These are phyloP conservation scores for Speleostelium caveatum DNA, from an alignment of 78 protist species.

Conservation along the genomic window DNA sequence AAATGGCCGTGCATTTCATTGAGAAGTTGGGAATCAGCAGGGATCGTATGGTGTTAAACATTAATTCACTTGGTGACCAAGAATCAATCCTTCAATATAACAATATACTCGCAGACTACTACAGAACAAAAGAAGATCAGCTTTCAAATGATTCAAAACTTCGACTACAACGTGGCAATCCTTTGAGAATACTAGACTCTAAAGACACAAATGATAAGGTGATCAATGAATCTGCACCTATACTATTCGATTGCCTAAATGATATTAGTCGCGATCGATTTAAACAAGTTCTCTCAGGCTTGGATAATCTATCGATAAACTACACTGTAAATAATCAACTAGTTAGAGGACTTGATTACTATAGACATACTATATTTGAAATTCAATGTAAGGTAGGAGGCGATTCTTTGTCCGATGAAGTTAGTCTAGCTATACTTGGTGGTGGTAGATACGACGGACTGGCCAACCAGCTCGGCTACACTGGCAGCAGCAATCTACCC, in stretches of 20 bases:
- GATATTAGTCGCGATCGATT: slow-evolving; percentile 19
- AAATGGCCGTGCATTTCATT: slow-evolving; percentile 13
- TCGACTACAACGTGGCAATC: slow-evolving; percentile 30
- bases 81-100: slow-evolving; percentile 7
- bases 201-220: slow-evolving; percentile 48
- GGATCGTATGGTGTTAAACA: background rate
- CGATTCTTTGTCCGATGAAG: slow-evolving; percentile 19
- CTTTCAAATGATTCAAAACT: slow-evolving; percentile 30
- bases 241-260: background rate
- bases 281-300: background rate
- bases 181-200: slow-evolving; percentile 81
- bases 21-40: slow-evolving; percentile 8
- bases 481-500: slow-evolving; percentile 14
- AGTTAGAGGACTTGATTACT: slow-evolving; percentile 87
- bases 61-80: slow-evolving; percentile 57
- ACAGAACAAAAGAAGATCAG: background rate
- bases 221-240: slow-evolving; percentile 52
- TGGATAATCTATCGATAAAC: slow-evolving; percentile 13
- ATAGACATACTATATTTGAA: slow-evolving; percentile 85
- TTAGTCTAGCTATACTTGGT: slow-evolving; percentile 28
- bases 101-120: background rate
- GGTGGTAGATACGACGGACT: slow-evolving; percentile 76
- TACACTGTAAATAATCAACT: slow-evolving; percentile 23
- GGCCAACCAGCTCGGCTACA: slow-evolving; percentile 21
- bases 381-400: slow-evolving; percentile 17